Evolutionary conservation across 2,329 filamentous ascomycete genomes (phyloP).

Genomic region (Xylariaceae sp.): DNA sequence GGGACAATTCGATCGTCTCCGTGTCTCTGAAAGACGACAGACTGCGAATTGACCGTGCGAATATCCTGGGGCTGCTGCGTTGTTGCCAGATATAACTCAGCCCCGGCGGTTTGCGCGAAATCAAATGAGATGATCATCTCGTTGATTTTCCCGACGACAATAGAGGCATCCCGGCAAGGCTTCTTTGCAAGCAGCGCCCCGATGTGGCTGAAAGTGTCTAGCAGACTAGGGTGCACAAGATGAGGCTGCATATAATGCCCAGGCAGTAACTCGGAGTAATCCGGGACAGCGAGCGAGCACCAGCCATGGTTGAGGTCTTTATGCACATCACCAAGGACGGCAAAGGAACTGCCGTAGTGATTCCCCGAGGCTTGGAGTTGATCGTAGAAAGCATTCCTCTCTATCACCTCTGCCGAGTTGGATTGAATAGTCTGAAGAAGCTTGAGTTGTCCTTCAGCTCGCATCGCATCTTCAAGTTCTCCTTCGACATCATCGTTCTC

Average conservation of each 20-base stretch:
- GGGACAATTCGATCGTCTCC: conserved; percentile 1
- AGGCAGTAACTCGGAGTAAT: conserved; percentile 5
- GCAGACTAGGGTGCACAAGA: conserved; percentile 6
- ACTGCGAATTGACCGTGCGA: conserved; percentile 7
- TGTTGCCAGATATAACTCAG: conserved; percentile 7
- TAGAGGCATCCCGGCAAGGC: conserved; percentile 8
- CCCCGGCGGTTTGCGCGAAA: conserved; percentile 3
- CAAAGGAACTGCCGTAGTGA: conserved; percentile 5
- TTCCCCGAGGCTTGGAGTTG: conserved; percentile 6
- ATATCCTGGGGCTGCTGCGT: conserved; percentile 7
- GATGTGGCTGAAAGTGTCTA: conserved; percentile 8
- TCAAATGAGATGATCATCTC: conserved; percentile 7
- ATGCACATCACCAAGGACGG: conserved; percentile 3
- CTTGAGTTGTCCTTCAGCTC: conserved; percentile 2
- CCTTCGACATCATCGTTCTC: conserved; percentile 7
- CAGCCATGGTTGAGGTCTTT: conserved; percentile 4
- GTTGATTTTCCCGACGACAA: conserved; percentile 8
- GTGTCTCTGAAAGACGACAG: conserved; percentile 5
- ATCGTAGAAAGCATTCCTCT: conserved; percentile 4
- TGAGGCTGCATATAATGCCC: conserved; percentile 9
- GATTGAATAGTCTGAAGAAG: conserved; percentile 1
- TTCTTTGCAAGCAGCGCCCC: conserved; percentile 6
- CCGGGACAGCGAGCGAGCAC: conserved; percentile 1
- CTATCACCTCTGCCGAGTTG: conserved; percentile 1
- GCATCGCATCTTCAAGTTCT: not conserved